phyloP scores from a whole-genome alignment of 768 basidiomycete genomes.

The Tulasnella sp. region DNA sequence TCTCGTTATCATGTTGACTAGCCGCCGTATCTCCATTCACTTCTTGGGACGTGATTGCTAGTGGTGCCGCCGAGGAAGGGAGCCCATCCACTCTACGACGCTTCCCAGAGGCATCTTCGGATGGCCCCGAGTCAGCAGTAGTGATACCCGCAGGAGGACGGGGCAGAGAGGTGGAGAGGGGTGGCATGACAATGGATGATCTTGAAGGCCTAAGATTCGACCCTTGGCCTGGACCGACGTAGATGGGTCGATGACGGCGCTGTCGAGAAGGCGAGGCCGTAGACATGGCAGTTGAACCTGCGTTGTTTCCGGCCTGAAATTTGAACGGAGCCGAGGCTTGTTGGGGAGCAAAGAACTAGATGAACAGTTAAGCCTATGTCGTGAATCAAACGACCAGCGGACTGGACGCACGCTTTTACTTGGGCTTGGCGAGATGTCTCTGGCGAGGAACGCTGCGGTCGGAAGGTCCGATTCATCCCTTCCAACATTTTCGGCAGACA shows the following conservation, averaged over 20 bases:
- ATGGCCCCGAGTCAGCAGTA: neutral
- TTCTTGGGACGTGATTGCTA: neutral
- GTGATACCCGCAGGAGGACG: neutral
- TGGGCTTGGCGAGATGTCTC: constrained; percentile 1
- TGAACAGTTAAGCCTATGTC: neutral
- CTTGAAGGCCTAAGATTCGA: neutral
- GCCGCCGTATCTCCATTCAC: neutral
- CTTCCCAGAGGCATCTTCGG: neutral
- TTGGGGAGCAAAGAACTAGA: neutral
- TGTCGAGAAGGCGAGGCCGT: neutral
- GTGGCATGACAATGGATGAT: neutral
- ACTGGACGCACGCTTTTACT: neutral
- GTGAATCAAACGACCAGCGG: neutral
- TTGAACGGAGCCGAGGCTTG: neutral
- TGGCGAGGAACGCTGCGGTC: neutral
- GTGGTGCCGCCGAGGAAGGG: neutral
- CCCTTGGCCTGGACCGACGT: constrained; percentile 8
- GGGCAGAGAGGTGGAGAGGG: neutral
- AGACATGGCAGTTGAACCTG: neutral
- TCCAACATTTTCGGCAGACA: neutral
- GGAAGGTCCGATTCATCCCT: neutral
- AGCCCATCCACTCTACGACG: constrained; percentile 1
- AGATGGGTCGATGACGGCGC: constrained; percentile 1
- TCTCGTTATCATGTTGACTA: neutral
- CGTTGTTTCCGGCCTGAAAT: neutral